Base-by-base conservation (phyloP, 139 green algal genomes). In the Haematococcus lacustris region DNA sequence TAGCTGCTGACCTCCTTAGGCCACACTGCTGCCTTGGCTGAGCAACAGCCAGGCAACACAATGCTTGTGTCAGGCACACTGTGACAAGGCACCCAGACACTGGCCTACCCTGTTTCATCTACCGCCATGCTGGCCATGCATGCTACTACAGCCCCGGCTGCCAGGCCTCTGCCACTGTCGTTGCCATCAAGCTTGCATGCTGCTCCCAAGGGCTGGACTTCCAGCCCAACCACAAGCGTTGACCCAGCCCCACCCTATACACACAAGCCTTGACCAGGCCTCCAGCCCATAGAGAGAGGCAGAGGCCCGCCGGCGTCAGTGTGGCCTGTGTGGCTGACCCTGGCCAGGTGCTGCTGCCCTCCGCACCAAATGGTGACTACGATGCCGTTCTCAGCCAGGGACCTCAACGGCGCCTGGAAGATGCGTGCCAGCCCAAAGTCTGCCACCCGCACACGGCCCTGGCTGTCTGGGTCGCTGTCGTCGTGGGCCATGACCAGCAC, bases 361-460 rank as follows among this genome's bases (percentile, higher is more conserved):
- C 71, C 71, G 78, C 91, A 95, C 90, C 90, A 95, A 61, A 93
- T 91, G 35, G 90, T 95, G 2, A 93, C 90, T 33, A 95, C 90
- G 32, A 92, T 86, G 2, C 88, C 87, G 41, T 91, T 93, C 70
- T 92, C 87, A 1, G 43, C 75, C 51, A 93, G 79, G 0, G 88
- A 83, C 50, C 86, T 72, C 38, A 86, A 70, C 4, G 82, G 87
- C 26, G 80, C 68, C 64, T 82, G 76, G 47, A 89, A 89, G 53
- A 88, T 83, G 35, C 85, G 77, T 33, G 84, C 83, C 71, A 89
- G 76, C 7, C 84, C 85, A 79, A 90, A 89, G 60, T 91, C 85
- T 3, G 78, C 88, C 25, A 93, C 81, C 72, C 89, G 88, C n/a
- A 91, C 82, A 21, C 83, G 80, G 21, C 76, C 79, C 28, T 63